Base-by-base conservation (phyloP, 2,329 filamentous ascomycete species). In the Plenodomus tracheiphilus region DNA sequence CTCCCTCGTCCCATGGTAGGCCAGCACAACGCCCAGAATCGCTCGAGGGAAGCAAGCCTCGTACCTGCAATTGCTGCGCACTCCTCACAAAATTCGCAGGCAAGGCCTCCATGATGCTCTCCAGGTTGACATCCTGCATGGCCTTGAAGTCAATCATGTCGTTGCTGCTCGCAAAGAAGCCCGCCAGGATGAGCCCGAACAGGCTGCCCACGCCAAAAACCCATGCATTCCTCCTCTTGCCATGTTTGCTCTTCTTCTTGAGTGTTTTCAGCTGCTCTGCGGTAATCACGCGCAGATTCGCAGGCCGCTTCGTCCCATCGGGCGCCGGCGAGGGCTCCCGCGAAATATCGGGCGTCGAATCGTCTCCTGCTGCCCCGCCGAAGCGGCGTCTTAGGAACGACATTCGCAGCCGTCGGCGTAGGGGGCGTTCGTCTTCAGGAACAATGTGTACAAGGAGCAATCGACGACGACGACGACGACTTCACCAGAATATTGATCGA, bases 181-280 rank as follows among this genome's bases (percentile, higher is more conserved):
- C 87, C 1, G 94, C 94, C 2, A 87, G 81, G n/a, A 96, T 76
- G 47, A 99, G 82, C 11, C 94, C 94, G 62, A 94, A 93, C n/a
- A 99, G 66, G 35, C 91, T 90, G 25, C 94, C 94, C 17, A 99
- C 79, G 9, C 87, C 77, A 73, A 99, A 97, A 21, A 97, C 88
- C 65, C 95, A 84, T 2, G 86, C 86, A 72, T 85, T 89, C 54
- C 86, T 85, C 60, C 89, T 84, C 75, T 93, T 95, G 46, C 65
- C 74, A 46, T 68, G 64, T 36, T 67, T 71, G 16, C 73, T 59
- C 56, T 75, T 73, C 16, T 64, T 66, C 49, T 77, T 67, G 53
- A 82, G 72, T 53, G 77, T 78, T 35, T 77, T 73, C 5, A 82
- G 73, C 58, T 79, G 78, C 48, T 77, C 74, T 7, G 75, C 74